A percentile compares a stretch with the other conserved stretches of the same genome.
Conservation (phyloP, 2,329 filamentous ascomycete species). For the Ambrosiella beaveri region DNA sequence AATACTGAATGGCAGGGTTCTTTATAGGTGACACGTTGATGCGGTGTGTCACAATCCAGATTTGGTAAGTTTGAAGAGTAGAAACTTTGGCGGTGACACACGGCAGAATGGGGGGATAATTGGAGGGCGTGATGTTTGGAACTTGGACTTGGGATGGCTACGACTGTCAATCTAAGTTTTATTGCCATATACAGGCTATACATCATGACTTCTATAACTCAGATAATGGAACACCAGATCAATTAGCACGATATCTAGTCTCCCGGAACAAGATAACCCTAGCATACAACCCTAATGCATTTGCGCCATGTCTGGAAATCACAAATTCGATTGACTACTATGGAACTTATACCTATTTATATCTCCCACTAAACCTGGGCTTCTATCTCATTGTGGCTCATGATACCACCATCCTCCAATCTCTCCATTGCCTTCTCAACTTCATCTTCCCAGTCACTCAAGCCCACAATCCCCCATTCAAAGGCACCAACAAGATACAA, state of each 20-base stretch:
- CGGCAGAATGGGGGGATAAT: slow-evolving; percentile 17
- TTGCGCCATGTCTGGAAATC: too few species aligned
- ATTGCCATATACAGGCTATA: too few species aligned
- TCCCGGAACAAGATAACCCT: too few species aligned
- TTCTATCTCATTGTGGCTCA: not conserved
- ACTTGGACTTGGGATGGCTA: not conserved
- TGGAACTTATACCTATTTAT: not conserved
- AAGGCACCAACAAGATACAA: slow-evolving; percentile 61
- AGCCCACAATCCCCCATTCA: slow-evolving; percentile 65
- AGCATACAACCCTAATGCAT: too few species aligned
- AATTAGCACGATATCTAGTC: too few species aligned
- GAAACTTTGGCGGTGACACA: slow-evolving; percentile 18
- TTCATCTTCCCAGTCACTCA: slow-evolving; percentile 61
- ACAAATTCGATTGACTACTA: too few species aligned
- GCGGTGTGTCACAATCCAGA: not conserved
- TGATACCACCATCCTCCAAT: slow-evolving; percentile 24
- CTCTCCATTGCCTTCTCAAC: slow-evolving; percentile 53
- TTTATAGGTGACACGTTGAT: not conserved
- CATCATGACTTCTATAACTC: too few species aligned
- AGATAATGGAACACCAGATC: too few species aligned
- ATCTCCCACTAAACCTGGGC: not conserved
- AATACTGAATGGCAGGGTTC: not conserved
- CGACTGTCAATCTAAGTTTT: too few species aligned
- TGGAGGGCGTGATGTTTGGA: not conserved
- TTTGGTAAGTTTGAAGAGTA: not conserved